These are phyloP conservation scores for Saposhnikovia divaricata DNA, from an alignment of 129 eudicot species.

Conservation along the genomic window DNA sequence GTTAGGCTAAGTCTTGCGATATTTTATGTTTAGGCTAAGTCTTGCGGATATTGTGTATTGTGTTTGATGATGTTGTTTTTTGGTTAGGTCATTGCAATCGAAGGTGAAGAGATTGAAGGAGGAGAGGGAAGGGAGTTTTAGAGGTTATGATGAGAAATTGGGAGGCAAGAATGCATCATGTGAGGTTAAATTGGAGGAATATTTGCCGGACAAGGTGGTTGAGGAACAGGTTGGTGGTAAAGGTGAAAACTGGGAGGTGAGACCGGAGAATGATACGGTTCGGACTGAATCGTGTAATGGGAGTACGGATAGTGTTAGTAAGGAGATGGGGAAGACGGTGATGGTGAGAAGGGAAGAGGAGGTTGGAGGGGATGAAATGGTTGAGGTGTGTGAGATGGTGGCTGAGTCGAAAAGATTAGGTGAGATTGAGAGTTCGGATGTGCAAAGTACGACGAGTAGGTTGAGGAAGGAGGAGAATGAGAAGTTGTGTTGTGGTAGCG, in stretches of 20 bases:
- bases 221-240: constrained; percentile 20
- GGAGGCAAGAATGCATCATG: constrained; percentile 31
- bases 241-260: constrained; percentile 27
- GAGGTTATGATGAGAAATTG: constrained; percentile 20
- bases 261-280: constrained; percentile 24
- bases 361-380: constrained; percentile 28
- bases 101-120: constrained; percentile 74
- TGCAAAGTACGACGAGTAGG: constrained; percentile 79
- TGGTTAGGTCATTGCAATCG: constrained; percentile 65
- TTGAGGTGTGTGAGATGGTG: constrained; percentile 29
- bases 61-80: background rate
- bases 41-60: background rate
- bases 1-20: background rate
- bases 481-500: constrained; percentile 25
- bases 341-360: constrained; percentile 26
- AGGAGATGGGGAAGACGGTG: constrained; percentile 16
- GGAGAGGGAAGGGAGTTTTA: constrained; percentile 36
- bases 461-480: constrained; percentile 35
- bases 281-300: constrained; percentile 53
- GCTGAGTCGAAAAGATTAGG: constrained; percentile 48
- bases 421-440: constrained; percentile 56
- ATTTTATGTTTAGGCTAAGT: background rate
- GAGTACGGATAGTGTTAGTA: constrained; percentile 40
- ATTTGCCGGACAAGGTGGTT: constrained; percentile 33
- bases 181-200: constrained; percentile 23